Base-by-base conservation (phyloP, 2,329 filamentous ascomycete genomes). In the Monosporascus sp. region DNA sequence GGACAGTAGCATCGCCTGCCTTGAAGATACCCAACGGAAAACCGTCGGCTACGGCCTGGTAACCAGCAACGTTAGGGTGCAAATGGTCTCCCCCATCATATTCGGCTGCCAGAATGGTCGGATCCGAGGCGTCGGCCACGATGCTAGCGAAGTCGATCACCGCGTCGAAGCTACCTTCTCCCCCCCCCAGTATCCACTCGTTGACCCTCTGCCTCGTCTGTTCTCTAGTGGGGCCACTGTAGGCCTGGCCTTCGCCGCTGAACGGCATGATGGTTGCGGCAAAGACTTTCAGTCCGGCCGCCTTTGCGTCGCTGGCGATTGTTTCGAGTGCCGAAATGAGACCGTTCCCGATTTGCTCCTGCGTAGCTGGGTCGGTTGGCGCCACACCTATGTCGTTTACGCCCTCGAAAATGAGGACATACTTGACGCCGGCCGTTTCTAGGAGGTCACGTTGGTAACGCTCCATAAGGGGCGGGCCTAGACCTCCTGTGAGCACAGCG, bases 231-330 rank as follows among this genome's bases (percentile, higher is more conserved):
- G 79, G 73, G 57, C 76, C 70, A 9, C 76, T 79, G 61, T 87
- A 87, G 26, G 75, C 69, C 66, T 85, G 78, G 38, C 73, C 73
- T 48, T 61, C 71, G 3, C 75, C 74, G 11, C 69, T 67, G 59
- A 88, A 88, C 0, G 84, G 85, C 3, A 84, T 87, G 55, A 88
- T 86, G 0, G 86, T 88, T 0, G 81, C 84, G 0, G 74, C 84
- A 60, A 87, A 84, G 7, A 85, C 72, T 0, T 77, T 75, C 26
- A 86, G 75, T 1, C 79, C 79, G 3, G 75, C 73, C 0, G 76
- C 71, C 61, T 82, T 81, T 19, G 83, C 73, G 16, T 83, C 75
- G 1, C 71, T 70, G 2, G 76, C 74, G 34, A 88, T 84, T 58
- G 85, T 80, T 52, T 73, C 68, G 62, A 81, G 88, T 1, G 82